Conservation (phyloP, 352 stramenopile species). For the Pythium coloratum region DNA sequence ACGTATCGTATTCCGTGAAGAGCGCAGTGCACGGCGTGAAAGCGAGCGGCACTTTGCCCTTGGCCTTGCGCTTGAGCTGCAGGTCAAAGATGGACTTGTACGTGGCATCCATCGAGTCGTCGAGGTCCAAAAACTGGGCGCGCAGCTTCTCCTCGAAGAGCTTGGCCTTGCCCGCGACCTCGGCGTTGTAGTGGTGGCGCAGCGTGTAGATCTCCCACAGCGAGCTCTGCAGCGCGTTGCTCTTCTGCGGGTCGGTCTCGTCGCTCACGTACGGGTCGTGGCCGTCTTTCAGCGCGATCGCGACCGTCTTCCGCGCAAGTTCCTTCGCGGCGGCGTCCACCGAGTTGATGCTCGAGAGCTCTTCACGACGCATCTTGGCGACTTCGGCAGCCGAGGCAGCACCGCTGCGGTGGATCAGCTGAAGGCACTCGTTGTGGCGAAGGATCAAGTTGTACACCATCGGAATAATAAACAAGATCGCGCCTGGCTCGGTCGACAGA, state of each 20-base stretch:
- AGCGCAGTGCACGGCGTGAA: slow-evolving; percentile 64
- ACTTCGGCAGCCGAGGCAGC: slow-evolving; percentile 62
- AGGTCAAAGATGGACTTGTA: slow-evolving; percentile 83
- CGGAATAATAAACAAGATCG: slow-evolving; percentile 94
- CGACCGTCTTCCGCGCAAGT: slow-evolving; percentile 53
- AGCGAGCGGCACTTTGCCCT: slow-evolving; percentile 70
- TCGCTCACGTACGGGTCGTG: slow-evolving; percentile 80
- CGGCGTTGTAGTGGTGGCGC: slow-evolving; percentile 94
- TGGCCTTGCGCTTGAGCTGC: slow-evolving; percentile 84
- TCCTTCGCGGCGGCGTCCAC: slow-evolving; percentile 77
- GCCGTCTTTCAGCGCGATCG: slow-evolving; percentile 72
- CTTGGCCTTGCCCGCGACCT: slow-evolving; percentile 89
- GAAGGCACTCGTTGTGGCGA: slow-evolving; percentile 94
- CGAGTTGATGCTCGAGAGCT: slow-evolving; percentile 67
- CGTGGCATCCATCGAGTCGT: slow-evolving; percentile 70
- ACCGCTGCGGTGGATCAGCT: slow-evolving; percentile 91
- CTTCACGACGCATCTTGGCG: slow-evolving; percentile 65
- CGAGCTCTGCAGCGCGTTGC: slow-evolving; percentile 90
- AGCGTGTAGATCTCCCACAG: slow-evolving; percentile 96
- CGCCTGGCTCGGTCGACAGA: slow-evolving; percentile 86
- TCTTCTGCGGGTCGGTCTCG: slow-evolving; percentile 65
- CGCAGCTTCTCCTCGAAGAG: slow-evolving; percentile 89
- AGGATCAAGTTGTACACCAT: slow-evolving; percentile 96
- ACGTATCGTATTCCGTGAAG: slow-evolving; percentile 59
- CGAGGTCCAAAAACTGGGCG: slow-evolving; percentile 71